Conservation (phyloP, 345 rosid genomes). For the Eucalyptus viminalis region DNA sequence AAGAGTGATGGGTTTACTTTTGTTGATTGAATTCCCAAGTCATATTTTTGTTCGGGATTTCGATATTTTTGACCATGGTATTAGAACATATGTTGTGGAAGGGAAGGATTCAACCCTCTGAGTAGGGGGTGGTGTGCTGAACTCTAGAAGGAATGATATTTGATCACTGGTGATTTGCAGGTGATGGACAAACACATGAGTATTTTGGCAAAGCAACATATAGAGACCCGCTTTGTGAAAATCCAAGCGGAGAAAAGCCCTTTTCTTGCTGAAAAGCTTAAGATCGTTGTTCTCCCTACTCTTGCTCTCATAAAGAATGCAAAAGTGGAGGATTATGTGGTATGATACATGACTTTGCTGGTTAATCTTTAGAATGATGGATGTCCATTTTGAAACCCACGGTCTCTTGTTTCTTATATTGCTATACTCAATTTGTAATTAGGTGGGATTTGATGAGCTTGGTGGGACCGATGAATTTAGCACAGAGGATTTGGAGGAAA, state of each 20-base stretch:
- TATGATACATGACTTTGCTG: constrained; percentile 3
- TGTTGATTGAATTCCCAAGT: not conserved
- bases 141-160: not conserved
- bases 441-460: constrained; percentile 96
- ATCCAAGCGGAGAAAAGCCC: constrained; percentile 99
- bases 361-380: not conserved
- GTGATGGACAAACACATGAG: constrained; percentile 93
- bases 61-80: not conserved
- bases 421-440: not conserved
- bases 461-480: constrained; percentile 94
- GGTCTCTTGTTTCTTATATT: not conserved
- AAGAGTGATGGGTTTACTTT: not conserved
- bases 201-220: constrained; percentile 76
- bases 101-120: not conserved
- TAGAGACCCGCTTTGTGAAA: constrained; percentile 93
- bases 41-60: not conserved
- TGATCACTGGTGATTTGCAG: constrained; percentile 21
- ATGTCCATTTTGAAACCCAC: not conserved
- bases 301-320: constrained; percentile 92
- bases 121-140: not conserved
- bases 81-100: not conserved
- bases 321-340: constrained; percentile 98
- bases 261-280: constrained; percentile 84
- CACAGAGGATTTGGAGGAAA: constrained; percentile 86
- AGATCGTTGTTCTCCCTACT: constrained; percentile 89